Evolutionary conservation across 306 rosid species (phyloP), one percentile per base, ranked within the genome.

Genomic region (Sphenostylis stenocarpa): DNA sequence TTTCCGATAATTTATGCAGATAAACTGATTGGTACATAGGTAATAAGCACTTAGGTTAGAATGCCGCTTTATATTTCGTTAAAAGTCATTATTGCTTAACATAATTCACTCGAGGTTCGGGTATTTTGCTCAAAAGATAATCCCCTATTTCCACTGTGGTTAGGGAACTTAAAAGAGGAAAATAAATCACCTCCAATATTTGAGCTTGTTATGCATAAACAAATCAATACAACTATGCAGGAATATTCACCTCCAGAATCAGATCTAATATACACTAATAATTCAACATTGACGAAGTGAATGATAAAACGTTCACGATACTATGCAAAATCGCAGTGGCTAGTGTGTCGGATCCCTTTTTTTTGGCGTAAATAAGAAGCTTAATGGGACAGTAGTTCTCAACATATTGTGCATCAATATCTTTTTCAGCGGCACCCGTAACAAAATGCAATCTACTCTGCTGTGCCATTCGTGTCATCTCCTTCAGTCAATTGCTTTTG

Each of bases 401-500:
- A 33, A 33, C 41, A 51, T 14, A n/a, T 13, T 24, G 64, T 24
- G 64, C 77, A 55, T 34, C 43, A 24, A 47, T 66, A 73, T 21
- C 48, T 56, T 67, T 36, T n/a, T n/a, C n/a, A n/a, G n/a, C 53
- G 21, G 66, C 44, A 17, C 51, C 49, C 41, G n/a, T 72, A 76
- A 36, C 49, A 51, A 56, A 6, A 28, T 36, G 61, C n/a, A 33
- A 23, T 20, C 84, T 87, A 82, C 29, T 83, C 86, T 43, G 43
- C 72, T 38, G 74, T 24, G 66, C 80, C 88, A 65, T 76, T 84
- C 63, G 86, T 49, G 28, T 67, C 91, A 19, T 93, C 90, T 84
- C 86, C 93, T 71, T 90, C 94, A 51, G 86, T 80, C 67, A 87
- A 39, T 80, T 88, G 85, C 61, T 86, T 89, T 62, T 91, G 86